A percentile compares a stretch with the other conserved stretches of the same genome.
phyloP scores from a whole-genome alignment of 768 basidiomycete genomes.

The Trametes gibbosa region DNA sequence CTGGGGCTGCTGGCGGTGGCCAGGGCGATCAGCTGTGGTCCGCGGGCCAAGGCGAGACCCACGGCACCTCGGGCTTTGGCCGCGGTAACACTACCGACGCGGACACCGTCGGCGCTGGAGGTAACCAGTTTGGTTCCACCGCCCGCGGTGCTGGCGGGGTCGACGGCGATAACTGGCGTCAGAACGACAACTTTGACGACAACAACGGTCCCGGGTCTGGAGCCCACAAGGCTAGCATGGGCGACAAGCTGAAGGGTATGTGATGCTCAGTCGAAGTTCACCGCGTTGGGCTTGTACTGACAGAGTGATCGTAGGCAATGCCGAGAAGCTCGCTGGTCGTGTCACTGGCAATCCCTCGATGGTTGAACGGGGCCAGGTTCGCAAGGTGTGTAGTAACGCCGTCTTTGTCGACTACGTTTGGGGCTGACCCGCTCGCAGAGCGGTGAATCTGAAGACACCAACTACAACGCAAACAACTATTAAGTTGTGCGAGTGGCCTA shows the following conservation, averaged over 20 bases:
- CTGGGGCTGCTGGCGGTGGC: neutral
- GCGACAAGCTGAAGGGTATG: constrained; percentile 18
- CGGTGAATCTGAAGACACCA: constrained; percentile 9
- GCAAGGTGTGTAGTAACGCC: neutral
- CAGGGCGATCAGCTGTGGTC: constrained; percentile 5
- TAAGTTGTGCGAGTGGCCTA: neutral
- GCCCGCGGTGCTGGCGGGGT: neutral
- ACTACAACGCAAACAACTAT: constrained; percentile 4
- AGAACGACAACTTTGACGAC: neutral
- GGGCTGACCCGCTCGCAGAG: neutral
- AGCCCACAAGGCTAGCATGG: constrained; percentile 10
- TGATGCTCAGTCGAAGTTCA: neutral
- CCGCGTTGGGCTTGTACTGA: neutral
- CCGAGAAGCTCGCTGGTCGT: constrained; percentile 12
- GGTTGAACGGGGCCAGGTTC: constrained; percentile 4
- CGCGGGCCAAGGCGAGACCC: constrained; percentile 13
- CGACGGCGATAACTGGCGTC: constrained; percentile 1
- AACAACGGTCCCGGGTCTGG: constrained; percentile 1
- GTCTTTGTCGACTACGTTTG: neutral
- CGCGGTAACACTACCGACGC: constrained; percentile 18
- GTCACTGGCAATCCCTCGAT: constrained; percentile 6
- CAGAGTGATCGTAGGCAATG: neutral
- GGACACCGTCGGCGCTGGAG: constrained; percentile 14
- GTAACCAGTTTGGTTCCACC: constrained; percentile 3
- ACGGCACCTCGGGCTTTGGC: constrained; percentile 7